Conservation (phyloP, 2,329 filamentous ascomycete genomes). For the Keithomyces neogunnii region DNA sequence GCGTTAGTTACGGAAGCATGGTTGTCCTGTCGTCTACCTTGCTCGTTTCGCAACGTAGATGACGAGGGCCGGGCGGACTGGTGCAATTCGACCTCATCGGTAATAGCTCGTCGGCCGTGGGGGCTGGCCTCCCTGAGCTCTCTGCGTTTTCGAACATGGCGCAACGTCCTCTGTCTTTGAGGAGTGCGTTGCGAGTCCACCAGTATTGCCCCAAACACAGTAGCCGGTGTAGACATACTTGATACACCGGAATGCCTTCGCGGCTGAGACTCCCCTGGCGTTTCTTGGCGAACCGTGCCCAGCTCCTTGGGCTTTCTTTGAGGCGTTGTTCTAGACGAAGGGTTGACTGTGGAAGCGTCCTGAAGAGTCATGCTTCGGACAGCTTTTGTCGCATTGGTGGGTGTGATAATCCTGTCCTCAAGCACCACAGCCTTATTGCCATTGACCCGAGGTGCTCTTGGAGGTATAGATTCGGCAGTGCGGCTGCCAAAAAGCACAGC, state of each 20-base stretch:
- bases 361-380: constrained; percentile 38
- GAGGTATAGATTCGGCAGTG: constrained; percentile 12
- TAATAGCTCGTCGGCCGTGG: constrained; percentile 7
- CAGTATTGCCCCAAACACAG: constrained; percentile 49
- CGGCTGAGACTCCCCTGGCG: constrained; percentile 32
- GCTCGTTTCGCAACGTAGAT: constrained; percentile 17
- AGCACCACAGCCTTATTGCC: constrained; percentile 22
- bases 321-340: constrained; percentile 21
- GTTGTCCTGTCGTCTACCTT: constrained; percentile 32
- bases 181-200: constrained; percentile 35
- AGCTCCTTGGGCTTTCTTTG: constrained; percentile 15
- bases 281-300: constrained; percentile 28
- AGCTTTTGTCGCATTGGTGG: constrained; percentile 44
- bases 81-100: constrained; percentile 8
- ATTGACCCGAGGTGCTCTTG: background rate
- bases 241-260: constrained; percentile 47
- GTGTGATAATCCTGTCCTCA: constrained; percentile 38
- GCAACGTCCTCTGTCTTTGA: constrained; percentile 44
- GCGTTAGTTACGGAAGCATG: constrained; percentile 38
- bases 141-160: constrained; percentile 51
- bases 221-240: constrained; percentile 44
- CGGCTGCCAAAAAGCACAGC: constrained; percentile 46
- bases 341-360: constrained; percentile 27
- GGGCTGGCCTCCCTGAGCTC: constrained; percentile 37
- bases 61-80: constrained; percentile 18